Base-by-base conservation (phyloP, 2,329 filamentous ascomycete genomes). In the Penicillium paneum region DNA sequence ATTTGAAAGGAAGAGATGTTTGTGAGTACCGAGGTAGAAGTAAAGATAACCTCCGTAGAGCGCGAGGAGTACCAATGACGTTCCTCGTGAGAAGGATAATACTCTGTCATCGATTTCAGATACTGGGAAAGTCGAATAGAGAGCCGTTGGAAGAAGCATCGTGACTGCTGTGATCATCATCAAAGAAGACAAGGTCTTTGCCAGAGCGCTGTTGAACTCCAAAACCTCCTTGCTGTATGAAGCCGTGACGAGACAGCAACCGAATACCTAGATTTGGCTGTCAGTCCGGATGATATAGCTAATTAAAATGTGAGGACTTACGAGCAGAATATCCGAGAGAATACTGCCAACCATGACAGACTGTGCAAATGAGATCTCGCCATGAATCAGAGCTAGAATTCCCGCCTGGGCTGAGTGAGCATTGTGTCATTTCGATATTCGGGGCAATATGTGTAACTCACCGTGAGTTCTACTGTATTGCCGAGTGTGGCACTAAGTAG, bases 301-400 rank as follows among this genome's bases (percentile, higher is more conserved):
- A n/a, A n/a, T 11, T 3, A 8, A 11, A 5, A 19, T 8, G 6
- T 13, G 8, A 7, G 19, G 2, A 19, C 54, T 39, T 24, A 61
- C 91, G 36, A 96, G 83, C 7, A 96, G 81, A 59, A 95, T 84
- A 75, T 96, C 96, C 59, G 91, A 95, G 32, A 96, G 79, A 64
- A 96, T 93, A 64, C 88, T 91, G 40, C 91, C 91, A 32, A 96
- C 83, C 90, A 96, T 95, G 55, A 89, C 92, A 21, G 91, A 87
- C 75, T 96, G 91, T 21, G 96, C 91, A 63, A 96, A 90, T 67
- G 90, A 83, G 69, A 94, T 93, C 74, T 96, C 87, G 58, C 84
- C 85, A 65, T 91, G 83, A 57, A 78, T 81, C 43, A 96, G 81
- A 31, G 91, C 91, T 57, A 96, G 87, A 64, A 96, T 90, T 69